phyloP scores from a whole-genome alignment of 257 asterid species.

The Gentiana macrophylla region DNA sequence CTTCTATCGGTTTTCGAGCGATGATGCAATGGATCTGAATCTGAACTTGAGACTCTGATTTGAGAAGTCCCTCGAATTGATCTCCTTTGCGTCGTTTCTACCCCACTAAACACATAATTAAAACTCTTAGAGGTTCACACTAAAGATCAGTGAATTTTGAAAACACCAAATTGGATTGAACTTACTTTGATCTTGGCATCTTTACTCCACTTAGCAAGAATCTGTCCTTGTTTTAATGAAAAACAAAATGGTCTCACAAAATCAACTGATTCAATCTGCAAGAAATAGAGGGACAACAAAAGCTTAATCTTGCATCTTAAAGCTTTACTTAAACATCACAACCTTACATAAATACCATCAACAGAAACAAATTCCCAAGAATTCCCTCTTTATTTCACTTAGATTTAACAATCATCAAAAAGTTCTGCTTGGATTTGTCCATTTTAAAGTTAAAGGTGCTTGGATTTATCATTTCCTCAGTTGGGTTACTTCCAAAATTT shows the following conservation, averaged over 20 bases:
- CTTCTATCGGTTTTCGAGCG: slow-evolving; percentile 48
- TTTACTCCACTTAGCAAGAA: slow-evolving; percentile 13
- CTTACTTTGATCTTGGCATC: slow-evolving; percentile 73
- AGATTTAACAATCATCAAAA: slow-evolving; percentile 28
- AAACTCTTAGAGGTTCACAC: not conserved
- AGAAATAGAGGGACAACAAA: slow-evolving; percentile 2
- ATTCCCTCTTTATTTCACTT: slow-evolving; percentile 18
- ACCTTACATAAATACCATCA: not conserved
- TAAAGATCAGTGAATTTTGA: not conserved
- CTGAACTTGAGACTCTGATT: slow-evolving; percentile 57
- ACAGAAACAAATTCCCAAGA: slow-evolving; percentile 16
- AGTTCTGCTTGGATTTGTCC: slow-evolving; percentile 13
- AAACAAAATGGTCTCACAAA: not conserved
- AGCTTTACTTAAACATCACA: not conserved
- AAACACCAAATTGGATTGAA: not conserved
- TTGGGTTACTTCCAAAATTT: not conserved
- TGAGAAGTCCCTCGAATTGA: slow-evolving; percentile 47
- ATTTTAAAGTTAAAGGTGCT: not conserved
- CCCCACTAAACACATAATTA: slow-evolving; percentile 23
- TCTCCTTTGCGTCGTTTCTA: slow-evolving; percentile 64
- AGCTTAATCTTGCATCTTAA: not conserved
- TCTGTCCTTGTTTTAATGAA: not conserved
- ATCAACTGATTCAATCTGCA: not conserved
- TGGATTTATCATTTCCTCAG: not conserved
- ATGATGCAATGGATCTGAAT: slow-evolving; percentile 48